Evolutionary conservation across 306 rosid genomes (phyloP), one percentile per base, ranked within the genome.

Genomic region (Luffa acutangula): DNA sequence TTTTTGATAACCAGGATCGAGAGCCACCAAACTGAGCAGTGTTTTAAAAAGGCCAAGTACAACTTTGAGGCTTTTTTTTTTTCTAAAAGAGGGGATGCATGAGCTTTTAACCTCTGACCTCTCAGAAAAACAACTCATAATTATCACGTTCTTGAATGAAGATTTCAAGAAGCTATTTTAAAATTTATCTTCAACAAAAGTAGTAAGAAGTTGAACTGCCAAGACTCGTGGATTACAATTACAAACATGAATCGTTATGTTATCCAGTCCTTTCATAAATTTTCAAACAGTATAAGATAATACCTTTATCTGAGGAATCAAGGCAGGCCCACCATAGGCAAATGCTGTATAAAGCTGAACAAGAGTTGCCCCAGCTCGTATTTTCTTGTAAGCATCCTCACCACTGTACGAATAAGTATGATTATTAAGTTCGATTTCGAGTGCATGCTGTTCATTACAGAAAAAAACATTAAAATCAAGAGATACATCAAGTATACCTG

Each of bases 301-400:
- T 89, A 95, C 97, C 98, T 95, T 95, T 79, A 95, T 92, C 81
- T 87, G 97, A 81, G 97, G 98, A 81, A 95, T 88, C 52, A 95
- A 97, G 48, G 97, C 98, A 77, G 98, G 98, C 14, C 98, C 98
- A 9, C 93, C 98, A 37, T 89, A 95, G 43, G 97, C 97, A 79
- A 95, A 95, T 25, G 91, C 93, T 2, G 98, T 92, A 78, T 95
- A 95, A 70, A 95, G 91, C 87, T 95, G 98, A 84, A 95, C 93
- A 81, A 95, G 96, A 75, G 91, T 90, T 25, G 97, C 98, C 79
- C 98, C 98, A 56, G 97, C 91, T 84, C 97, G 88, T 77, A 95
- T 83, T 85, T 91, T 95, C 84, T 81, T 80, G 82, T 95, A 95
- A 76, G 98, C 98, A 37, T 95, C 98, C 88, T 93, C 96, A 1